Percentiles rank a stretch among this genome's conserved stretches.
phyloP scores from a whole-genome alignment of 1,284 basidiomycete species.

The Sporisorium graminicola region DNA sequence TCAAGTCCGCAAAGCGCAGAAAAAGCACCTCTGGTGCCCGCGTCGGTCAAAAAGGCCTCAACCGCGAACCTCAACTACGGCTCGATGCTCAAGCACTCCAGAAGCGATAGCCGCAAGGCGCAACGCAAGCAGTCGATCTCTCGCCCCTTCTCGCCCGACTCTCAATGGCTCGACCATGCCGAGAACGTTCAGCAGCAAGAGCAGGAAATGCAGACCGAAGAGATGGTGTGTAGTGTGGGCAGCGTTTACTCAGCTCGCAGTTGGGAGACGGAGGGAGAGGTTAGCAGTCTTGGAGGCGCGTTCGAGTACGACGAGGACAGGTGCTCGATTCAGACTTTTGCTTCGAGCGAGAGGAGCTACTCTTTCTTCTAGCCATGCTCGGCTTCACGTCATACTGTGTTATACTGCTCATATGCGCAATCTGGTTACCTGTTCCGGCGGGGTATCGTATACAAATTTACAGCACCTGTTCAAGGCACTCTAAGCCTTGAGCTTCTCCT shows the following conservation, averaged over 20 bases:
- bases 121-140: conserved; percentile 26
- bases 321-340: conserved; percentile 16
- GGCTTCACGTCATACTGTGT: conserved; percentile 7
- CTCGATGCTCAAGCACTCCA: conserved; percentile 5
- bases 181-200: not conserved
- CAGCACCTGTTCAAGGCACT: not conserved
- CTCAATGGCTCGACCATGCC: not conserved
- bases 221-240: conserved; percentile 9
- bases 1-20: not conserved
- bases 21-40: conserved; percentile 3
- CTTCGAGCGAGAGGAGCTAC: conserved; percentile 20
- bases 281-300: not conserved
- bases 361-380: conserved; percentile 17
- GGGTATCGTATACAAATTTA: conserved; percentile 12
- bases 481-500: conserved; percentile 29
- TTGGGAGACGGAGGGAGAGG: conserved; percentile 9
- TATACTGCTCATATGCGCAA: not conserved
- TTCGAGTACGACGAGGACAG: conserved; percentile 21
- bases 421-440: not conserved
- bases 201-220: not conserved
- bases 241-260: conserved; percentile 22
- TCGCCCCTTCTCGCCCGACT: conserved; percentile 7
- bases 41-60: not conserved
- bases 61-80: conserved; percentile 8
- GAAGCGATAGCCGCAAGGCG: conserved; percentile 2